Percentiles rank a stretch among this genome's conserved stretches.
phyloP scores from a whole-genome alignment of 306 rosid genomes.

The Quercus agrifolia region DNA sequence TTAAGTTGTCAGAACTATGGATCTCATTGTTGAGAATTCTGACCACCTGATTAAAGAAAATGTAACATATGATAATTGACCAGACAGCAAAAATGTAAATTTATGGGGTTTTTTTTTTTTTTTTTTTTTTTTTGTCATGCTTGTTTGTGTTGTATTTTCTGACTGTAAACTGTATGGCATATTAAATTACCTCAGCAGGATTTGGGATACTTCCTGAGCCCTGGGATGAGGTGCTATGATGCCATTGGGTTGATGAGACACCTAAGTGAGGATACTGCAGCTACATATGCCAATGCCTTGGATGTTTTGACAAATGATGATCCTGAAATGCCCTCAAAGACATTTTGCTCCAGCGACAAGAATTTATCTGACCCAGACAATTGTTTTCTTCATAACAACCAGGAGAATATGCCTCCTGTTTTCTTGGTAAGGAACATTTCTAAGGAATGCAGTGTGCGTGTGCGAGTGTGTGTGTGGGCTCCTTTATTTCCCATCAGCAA shows the following conservation, averaged over 20 bases:
- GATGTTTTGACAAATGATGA: constrained; percentile 64
- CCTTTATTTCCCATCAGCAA: not conserved
- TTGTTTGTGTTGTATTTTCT: not conserved
- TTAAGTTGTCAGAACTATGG: not conserved
- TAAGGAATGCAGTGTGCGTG: not conserved
- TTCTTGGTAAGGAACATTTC: not conserved
- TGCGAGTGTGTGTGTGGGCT: not conserved
- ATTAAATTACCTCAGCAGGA: constrained; percentile 48
- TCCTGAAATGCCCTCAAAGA: constrained; percentile 46
- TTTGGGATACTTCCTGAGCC: constrained; percentile 79
- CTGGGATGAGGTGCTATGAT: constrained; percentile 77
- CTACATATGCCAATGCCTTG: constrained; percentile 72
- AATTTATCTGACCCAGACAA: constrained; percentile 27
- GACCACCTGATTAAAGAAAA: not conserved
- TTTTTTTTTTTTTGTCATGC: not conserved
- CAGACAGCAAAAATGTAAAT: not conserved
- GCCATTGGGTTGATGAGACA: constrained; percentile 89
- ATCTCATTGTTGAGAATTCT: not conserved
- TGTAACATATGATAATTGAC: not conserved
- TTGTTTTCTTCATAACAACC: constrained; percentile 12
- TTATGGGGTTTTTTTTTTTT: not conserved
- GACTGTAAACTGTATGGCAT: not conserved
- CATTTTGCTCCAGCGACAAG: constrained; percentile 18
- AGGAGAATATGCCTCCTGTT: not conserved
- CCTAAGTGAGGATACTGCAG: constrained; percentile 72